A percentile compares a stretch with the other conserved stretches of the same genome.
Evolutionary conservation across 2,329 filamentous ascomycete species (phyloP).

Genomic region (Ceratocystis ficicola): DNA sequence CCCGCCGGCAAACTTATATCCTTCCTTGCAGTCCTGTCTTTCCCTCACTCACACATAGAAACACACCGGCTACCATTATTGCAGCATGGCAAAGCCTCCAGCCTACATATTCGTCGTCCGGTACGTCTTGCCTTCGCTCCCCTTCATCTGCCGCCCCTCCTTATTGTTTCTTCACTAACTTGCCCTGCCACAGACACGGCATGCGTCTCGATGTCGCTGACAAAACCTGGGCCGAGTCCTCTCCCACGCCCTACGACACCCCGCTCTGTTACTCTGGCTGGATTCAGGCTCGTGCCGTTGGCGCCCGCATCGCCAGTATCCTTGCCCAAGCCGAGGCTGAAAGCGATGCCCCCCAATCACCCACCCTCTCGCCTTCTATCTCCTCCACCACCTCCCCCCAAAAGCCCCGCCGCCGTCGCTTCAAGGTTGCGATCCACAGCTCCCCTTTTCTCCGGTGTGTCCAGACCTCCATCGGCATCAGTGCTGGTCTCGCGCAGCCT

Average conservation of each 20-base stretch:
- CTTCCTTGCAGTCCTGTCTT: neutral
- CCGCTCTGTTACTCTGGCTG: slow-evolving; percentile 91
- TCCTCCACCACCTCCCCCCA: slow-evolving; percentile 11
- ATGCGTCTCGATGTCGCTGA: slow-evolving; percentile 89
- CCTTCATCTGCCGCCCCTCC: neutral
- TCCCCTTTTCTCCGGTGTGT: slow-evolving; percentile 87
- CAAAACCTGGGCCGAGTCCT: slow-evolving; percentile 87
- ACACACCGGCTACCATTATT: neutral
- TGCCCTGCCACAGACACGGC: slow-evolving; percentile 54
- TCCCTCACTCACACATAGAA: slow-evolving; percentile 9
- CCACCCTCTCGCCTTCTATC: slow-evolving; percentile 18
- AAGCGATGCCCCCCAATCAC: slow-evolving; percentile 28
- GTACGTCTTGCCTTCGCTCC: slow-evolving; percentile 25
- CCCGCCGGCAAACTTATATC: neutral
- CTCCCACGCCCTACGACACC: slow-evolving; percentile 87
- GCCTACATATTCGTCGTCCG: slow-evolving; percentile 37
- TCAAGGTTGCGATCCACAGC: slow-evolving; percentile 74
- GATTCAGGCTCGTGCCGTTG: slow-evolving; percentile 72
- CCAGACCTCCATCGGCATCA: slow-evolving; percentile 50
- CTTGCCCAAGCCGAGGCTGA: slow-evolving; percentile 42
- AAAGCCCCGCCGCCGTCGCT: slow-evolving; percentile 40
- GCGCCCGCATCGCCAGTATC: slow-evolving; percentile 69
- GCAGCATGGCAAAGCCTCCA: slow-evolving; percentile 33
- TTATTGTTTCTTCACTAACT: neutral
- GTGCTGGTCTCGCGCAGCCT: slow-evolving; percentile 53